Percentiles rank a stretch among this genome's conserved stretches.
These are phyloP conservation scores for Parathielavia appendiculata DNA, from an alignment of 495 filamentous ascomycete species.

Conservation along the genomic window DNA sequence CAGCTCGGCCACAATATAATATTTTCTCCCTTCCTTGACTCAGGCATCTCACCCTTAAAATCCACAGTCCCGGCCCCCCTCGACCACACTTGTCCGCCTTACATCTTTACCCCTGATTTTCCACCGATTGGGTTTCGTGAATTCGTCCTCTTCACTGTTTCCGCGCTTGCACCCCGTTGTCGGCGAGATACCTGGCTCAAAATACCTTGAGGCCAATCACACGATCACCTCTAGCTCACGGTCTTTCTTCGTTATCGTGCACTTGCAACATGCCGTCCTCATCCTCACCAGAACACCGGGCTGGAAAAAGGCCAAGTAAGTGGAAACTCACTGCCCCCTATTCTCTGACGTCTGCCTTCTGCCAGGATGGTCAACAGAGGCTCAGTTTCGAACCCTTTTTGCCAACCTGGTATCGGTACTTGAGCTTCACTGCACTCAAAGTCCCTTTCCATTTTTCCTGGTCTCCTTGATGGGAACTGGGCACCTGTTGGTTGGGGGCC, in stretches of 20 bases:
- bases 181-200: no score
- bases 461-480: not conserved
- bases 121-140: no score
- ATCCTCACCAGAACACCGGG: conserved; percentile 28
- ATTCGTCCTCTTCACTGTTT: no score
- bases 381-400: not conserved
- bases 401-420: not conserved
- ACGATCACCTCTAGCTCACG: not conserved
- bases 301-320: conserved; percentile 36
- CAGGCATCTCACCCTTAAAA: no score
- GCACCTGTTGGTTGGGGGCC: not conserved
- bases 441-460: not conserved
- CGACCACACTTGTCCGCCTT: no score
- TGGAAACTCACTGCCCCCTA: conserved; percentile 1
- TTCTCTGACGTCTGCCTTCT: not conserved
- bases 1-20: no score
- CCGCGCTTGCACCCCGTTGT: no score
- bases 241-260: not conserved
- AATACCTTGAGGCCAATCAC: no score
- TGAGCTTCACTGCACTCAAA: not conserved
- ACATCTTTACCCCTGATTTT: no score
- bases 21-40: no score
- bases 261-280: conserved; percentile 15
- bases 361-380: no score
- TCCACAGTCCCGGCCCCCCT: no score